These are phyloP conservation scores for Fusarium oxysporum DNA, from an alignment of 2,329 filamentous ascomycete species.

Conservation along the genomic window DNA sequence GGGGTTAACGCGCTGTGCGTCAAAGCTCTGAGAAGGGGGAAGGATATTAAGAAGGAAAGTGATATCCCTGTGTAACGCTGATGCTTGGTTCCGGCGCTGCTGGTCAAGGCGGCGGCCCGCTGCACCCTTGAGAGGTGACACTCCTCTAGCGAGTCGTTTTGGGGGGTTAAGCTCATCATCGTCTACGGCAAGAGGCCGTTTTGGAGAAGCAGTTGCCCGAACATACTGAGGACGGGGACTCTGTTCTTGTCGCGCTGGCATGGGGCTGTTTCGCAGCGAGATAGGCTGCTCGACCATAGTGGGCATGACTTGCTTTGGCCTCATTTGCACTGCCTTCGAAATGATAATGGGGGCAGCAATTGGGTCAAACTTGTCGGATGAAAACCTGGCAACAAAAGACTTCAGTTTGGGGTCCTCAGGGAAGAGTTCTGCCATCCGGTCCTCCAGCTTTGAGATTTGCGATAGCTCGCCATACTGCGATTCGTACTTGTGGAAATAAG, in stretches of 20 bases:
- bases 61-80: conserved; percentile 78
- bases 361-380: conserved; percentile 79
- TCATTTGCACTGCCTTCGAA: conserved; percentile 82
- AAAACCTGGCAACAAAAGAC: conserved; percentile 82
- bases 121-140: conserved; percentile 91
- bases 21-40: conserved; percentile 78
- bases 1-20: conserved; percentile 75
- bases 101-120: conserved; percentile 88
- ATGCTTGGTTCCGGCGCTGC: conserved; percentile 71
- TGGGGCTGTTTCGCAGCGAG: conserved; percentile 60
- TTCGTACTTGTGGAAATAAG: conserved; percentile 95
- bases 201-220: conserved; percentile 65
- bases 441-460: conserved; percentile 90
- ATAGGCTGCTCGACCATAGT: conserved; percentile 62
- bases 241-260: conserved; percentile 50
- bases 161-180: conserved; percentile 81
- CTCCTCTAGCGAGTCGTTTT: conserved; percentile 88
- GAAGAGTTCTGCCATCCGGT: conserved; percentile 93
- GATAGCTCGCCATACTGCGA: conserved; percentile 92
- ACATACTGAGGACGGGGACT: conserved; percentile 63
- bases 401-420: conserved; percentile 83
- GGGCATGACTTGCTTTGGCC: conserved; percentile 68
- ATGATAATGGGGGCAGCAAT: conserved; percentile 84
- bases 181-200: conserved; percentile 72
- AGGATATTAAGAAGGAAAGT: conserved; percentile 77